Conservation (phyloP, 2,329 filamentous ascomycete species). For the Trichoderma endophyticum region DNA sequence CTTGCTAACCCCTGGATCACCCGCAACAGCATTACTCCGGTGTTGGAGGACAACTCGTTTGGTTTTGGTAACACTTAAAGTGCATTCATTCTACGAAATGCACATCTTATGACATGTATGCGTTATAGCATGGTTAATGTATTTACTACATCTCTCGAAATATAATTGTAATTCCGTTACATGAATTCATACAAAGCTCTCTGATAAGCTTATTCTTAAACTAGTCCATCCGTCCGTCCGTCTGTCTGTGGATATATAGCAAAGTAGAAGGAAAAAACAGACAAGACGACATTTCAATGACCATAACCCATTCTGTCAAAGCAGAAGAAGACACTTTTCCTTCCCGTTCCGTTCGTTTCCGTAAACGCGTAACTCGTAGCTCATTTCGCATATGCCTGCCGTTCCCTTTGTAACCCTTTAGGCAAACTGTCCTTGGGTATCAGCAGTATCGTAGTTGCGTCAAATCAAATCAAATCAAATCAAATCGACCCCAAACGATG, state of each 20-base stretch:
- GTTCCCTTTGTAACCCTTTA: background rate
- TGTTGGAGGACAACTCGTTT: background rate
- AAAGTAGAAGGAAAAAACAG: background rate
- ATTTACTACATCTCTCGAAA: background rate
- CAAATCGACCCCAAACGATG: background rate
- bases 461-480: background rate
- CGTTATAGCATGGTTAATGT: background rate
- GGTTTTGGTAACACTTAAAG: background rate
- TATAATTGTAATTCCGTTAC: background rate
- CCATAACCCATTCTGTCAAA: background rate
- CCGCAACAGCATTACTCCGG: background rate
- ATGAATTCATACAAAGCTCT: background rate
- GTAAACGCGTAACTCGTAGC: background rate
- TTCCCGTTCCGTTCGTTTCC: background rate
- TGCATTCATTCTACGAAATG: background rate
- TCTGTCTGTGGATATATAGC: background rate
- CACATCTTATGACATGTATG: background rate
- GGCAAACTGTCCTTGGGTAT: background rate
- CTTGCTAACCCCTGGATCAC: background rate
- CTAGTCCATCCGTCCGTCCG: background rate
- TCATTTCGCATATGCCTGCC: background rate
- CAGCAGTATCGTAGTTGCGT: background rate
- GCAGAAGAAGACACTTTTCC: background rate
- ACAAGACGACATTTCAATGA: background rate
- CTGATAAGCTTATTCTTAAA: background rate